These are phyloP conservation scores for Neurospora sp. DNA, from an alignment of 495 filamentous ascomycete genomes.

Conservation along the genomic window DNA sequence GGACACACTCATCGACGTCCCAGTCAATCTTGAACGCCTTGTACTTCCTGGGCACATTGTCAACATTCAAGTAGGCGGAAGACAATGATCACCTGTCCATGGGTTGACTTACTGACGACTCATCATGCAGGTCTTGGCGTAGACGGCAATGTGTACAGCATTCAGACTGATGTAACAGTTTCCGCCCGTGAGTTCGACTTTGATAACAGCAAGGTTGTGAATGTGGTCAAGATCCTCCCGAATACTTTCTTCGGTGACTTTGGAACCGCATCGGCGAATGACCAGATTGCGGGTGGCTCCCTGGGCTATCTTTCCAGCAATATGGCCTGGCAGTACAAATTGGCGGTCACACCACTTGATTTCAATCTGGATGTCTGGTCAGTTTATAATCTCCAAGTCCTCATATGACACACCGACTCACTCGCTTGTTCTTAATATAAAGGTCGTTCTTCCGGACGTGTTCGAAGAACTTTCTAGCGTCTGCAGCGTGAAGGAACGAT, in stretches of 20 bases:
- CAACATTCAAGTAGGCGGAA: slow-evolving; percentile 1
- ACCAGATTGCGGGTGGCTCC: slow-evolving; percentile 77
- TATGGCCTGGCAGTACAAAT: slow-evolving; percentile 55
- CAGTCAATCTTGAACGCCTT: slow-evolving; percentile 64
- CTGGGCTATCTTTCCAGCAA: slow-evolving; percentile 53
- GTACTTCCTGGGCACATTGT: slow-evolving; percentile 40
- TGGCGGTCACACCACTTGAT: slow-evolving; percentile 65
- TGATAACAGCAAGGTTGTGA: slow-evolving; percentile 64
- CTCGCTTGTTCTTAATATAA: slow-evolving; percentile 59
- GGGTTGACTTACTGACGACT: slow-evolving; percentile 41
- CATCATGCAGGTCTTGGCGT: slow-evolving; percentile 71
- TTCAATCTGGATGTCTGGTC: slow-evolving; percentile 42
- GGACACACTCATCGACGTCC: slow-evolving; percentile 64
- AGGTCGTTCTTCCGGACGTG: slow-evolving; percentile 57
- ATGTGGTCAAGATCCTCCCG: slow-evolving; percentile 76
- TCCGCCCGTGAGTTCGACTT: slow-evolving; percentile 45
- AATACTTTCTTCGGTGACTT: slow-evolving; percentile 54
- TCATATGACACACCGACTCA: slow-evolving; percentile 27
- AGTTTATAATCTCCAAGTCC: neutral
- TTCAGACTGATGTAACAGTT: slow-evolving; percentile 64
- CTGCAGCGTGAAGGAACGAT: slow-evolving; percentile 57
- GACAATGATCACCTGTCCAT: neutral
- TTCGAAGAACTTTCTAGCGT: slow-evolving; percentile 53
- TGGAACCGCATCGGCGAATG: slow-evolving; percentile 45
- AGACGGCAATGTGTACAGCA: slow-evolving; percentile 66